phyloP scores from a whole-genome alignment of 768 basidiomycete species.

The Termitomyces sp. region DNA sequence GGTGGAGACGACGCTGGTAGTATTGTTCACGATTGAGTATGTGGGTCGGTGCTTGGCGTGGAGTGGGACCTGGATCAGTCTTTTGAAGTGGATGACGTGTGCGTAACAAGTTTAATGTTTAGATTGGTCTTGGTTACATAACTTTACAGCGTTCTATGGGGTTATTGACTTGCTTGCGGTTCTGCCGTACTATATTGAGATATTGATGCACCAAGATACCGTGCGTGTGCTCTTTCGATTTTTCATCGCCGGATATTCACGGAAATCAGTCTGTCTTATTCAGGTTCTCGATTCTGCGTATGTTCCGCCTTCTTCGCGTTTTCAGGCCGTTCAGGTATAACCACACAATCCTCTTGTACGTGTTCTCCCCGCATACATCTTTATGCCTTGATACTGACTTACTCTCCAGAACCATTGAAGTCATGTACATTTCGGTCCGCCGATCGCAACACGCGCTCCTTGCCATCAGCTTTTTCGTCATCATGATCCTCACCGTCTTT shows the following conservation, averaged over 20 bases:
- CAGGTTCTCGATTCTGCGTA: conserved; percentile 85
- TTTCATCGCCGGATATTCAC: background rate
- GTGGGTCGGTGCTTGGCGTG: conserved; percentile 56
- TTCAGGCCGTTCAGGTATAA: conserved; percentile 88
- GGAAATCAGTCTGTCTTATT: conserved; percentile 67
- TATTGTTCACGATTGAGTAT: conserved; percentile 85
- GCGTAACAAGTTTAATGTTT: conserved; percentile 9
- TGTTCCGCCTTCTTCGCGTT: conserved; percentile 83
- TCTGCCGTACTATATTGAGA: conserved; percentile 84
- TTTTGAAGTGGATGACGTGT: conserved; percentile 70
- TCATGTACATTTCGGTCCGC: conserved; percentile 87
- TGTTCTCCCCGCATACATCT: conserved; percentile 3
- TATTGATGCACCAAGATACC: conserved; percentile 79
- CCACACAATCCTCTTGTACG: conserved; percentile 76
- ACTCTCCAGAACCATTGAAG: conserved; percentile 70
- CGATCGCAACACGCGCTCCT: conserved; percentile 83
- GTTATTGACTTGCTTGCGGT: conserved; percentile 84
- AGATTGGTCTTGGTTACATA: conserved; percentile 12
- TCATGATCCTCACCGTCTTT: conserved; percentile 83
- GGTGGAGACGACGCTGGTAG: conserved; percentile 77
- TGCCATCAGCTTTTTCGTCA: conserved; percentile 83
- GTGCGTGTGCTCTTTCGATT: conserved; percentile 33
- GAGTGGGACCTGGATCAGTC: conserved; percentile 58
- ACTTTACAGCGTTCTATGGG: conserved; percentile 62
- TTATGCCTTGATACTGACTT: background rate